These are phyloP conservation scores for Trametes gibbosa DNA, from an alignment of 768 basidiomycete species.

Conservation along the genomic window DNA sequence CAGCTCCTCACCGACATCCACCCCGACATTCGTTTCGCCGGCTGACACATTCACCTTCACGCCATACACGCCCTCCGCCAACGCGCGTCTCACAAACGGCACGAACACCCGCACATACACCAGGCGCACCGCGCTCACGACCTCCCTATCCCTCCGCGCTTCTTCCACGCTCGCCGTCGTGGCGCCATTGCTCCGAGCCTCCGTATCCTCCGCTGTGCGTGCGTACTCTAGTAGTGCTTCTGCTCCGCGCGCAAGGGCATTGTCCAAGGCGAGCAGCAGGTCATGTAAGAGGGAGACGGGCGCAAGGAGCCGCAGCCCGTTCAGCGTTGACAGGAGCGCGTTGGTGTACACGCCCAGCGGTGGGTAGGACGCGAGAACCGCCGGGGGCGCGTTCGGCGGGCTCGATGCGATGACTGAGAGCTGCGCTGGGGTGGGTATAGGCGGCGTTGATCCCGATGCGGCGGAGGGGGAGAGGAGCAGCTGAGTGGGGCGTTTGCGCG, in stretches of 20 bases:
- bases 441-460: conserved; percentile 8
- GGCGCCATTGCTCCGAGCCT: not conserved
- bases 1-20: conserved; percentile 8
- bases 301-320: conserved; percentile 78
- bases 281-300: conserved; percentile 56
- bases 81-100: conserved; percentile 67
- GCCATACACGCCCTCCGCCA: conserved; percentile 76
- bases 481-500: conserved; percentile 18
- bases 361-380: conserved; percentile 67
- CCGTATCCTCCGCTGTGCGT: conserved; percentile 5
- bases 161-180: conserved; percentile 25
- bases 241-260: conserved; percentile 45
- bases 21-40: not conserved
- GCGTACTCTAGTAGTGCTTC: conserved; percentile 47
- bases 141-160: conserved; percentile 31
- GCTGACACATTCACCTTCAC: conserved; percentile 6
- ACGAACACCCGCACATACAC: conserved; percentile 62
- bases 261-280: conserved; percentile 51
- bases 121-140: conserved; percentile 47
- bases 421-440: conserved; percentile 19
- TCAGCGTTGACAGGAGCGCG: conserved; percentile 67
- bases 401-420: conserved; percentile 15
- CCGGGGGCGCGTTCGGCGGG: conserved; percentile 63
- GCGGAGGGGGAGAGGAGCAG: conserved; percentile 9
- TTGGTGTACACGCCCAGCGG: conserved; percentile 74